Evolutionary conservation across 2,329 filamentous ascomycete species (phyloP), one percentile per base, ranked within the genome.

Genomic region (Berkeleyomyces basicola): DNA sequence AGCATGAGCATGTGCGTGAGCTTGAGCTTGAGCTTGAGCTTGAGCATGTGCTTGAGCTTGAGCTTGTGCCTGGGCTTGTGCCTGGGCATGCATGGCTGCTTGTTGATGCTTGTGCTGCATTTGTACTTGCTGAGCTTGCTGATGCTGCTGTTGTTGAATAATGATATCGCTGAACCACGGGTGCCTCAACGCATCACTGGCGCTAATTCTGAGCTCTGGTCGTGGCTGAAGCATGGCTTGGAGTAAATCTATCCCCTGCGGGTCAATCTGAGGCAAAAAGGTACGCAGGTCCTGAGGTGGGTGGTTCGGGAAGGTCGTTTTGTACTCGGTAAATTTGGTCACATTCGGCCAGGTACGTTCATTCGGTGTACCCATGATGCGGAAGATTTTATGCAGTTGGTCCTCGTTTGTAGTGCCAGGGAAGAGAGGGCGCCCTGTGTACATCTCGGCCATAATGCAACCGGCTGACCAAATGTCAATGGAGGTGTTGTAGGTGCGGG

Each of bases 371-470:
- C 93, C 93, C 93, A 99, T 99, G 65, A 99, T 86, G 65, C 93
- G 84, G 81, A 99, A 99, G 73, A 99, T 99, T 72, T 95, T 90
- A 66, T 95, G 82, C 60, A 97, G 85, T 73, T 99, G 93, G 71
- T 99, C 93, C 74, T 99, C 93, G 72, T 99, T 99, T 44, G 93
- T 96, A 1, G 93, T 99, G 64, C 93, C 93, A 0, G 93, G 93
- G 76, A 99, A 99, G 5, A 99, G 81, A 0, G 93, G 93, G 16
- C 93, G 83, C 3, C 93, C 93, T 0, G 92, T 96, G 74, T 95
- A 97, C 90, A 99, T 96, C 75, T 99, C 93, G 7, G 93, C 93
- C 93, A 99, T 97, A 78, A 99, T 99, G 74, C 93, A 99, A 63
- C 93, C 93, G 5, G 93, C 93, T 5, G 90, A 96, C 93, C 93